phyloP scores from a whole-genome alignment of 2,329 filamentous ascomycete genomes.

The Colletotrichum sidae region DNA sequence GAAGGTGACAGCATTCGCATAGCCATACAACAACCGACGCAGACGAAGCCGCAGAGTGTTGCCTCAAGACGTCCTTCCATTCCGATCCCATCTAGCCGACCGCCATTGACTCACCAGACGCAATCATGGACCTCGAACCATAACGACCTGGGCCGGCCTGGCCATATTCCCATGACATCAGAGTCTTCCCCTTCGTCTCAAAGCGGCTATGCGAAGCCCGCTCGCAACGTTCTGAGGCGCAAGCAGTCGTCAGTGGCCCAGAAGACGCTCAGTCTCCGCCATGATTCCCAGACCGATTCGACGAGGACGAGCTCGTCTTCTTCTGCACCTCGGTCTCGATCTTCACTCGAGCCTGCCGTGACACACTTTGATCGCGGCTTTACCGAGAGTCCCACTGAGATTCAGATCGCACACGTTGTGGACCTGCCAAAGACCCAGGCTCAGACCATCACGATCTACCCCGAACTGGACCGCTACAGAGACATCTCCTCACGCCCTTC shows the following conservation, averaged over 20 bases:
- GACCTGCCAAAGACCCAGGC: conserved; percentile 52
- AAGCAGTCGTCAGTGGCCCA: conserved; percentile 62
- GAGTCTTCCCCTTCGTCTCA: conserved; percentile 50
- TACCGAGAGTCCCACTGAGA: conserved; percentile 58
- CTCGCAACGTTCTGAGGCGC: conserved; percentile 59
- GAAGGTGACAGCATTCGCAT: conserved; percentile 30
- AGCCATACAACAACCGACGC: conserved; percentile 32
- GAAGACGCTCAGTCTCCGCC: conserved; percentile 47
- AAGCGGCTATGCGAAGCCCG: conserved; percentile 46
- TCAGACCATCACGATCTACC: conserved; percentile 63
- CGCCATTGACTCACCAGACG: conserved; percentile 55
- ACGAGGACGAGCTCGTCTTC: conserved; percentile 56
- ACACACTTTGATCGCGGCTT: conserved; percentile 55
- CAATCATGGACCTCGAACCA: conserved; percentile 55
- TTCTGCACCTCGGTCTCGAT: conserved; percentile 53
- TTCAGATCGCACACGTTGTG: conserved; percentile 54
- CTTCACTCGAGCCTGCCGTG: conserved; percentile 49
- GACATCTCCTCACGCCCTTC: conserved; percentile 53
- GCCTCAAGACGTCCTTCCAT: conserved; percentile 45
- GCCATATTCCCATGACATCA: conserved; percentile 47
- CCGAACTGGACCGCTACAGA: conserved; percentile 72
- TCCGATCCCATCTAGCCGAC: conserved; percentile 43
- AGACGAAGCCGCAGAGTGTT: conserved; percentile 46
- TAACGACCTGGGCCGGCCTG: conserved; percentile 47
- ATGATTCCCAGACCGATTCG: conserved; percentile 49